Evolutionary conservation across 2,329 filamentous ascomycete species (phyloP), one percentile per base, ranked within the genome.

Genomic region (Lojkania enalia): DNA sequence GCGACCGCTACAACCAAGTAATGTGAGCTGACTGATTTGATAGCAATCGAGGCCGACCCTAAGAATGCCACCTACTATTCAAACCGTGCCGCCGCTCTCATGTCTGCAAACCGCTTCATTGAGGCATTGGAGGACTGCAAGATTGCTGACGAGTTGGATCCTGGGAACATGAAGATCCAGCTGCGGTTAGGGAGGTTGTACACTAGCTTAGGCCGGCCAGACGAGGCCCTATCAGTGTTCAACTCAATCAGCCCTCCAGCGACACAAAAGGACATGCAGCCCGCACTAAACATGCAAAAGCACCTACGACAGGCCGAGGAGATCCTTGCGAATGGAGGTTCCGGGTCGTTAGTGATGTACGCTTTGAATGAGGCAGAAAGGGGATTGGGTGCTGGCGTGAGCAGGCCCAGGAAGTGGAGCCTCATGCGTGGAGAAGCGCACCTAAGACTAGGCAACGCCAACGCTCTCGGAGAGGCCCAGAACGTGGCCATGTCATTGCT

Each of bases 21-120:
- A 7, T 15, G 7, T 16, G 9, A 33, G 57, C 58, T 66, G 60
- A 66, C 47, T 33, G 44, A 20, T 18, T 48, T 31, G 46, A 44
- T 66, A 96, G 94, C 94, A 50, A 87, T 99, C 63, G 87, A 94
- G 59, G 81, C 92, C 52, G 85, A 92, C 62, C 91, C 91, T 42
- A 79, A 85, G 60, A 95, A 91, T 39, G 78, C 91, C 25, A 95
- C 90, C 35, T 97, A 95, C 71, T 81, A 95, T 55, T 92, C 89
- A 69, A 99, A 99, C 77, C 87, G 94, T 62, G 91, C 94, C 29
- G 94, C 94, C 20, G 94, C 94, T 25, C 90, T 88, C 75, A 96
- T 99, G 79, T 89, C 89, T 41, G 88, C 89, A 47, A 85, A 85
- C 57, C 84, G 86, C 62, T 96, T 86, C 67, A 74, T 80, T 45